A percentile compares a stretch with the other conserved stretches of the same genome.
Evolutionary conservation across 1,139 yeast species (phyloP).

Genomic region (Diutina catenulata): DNA sequence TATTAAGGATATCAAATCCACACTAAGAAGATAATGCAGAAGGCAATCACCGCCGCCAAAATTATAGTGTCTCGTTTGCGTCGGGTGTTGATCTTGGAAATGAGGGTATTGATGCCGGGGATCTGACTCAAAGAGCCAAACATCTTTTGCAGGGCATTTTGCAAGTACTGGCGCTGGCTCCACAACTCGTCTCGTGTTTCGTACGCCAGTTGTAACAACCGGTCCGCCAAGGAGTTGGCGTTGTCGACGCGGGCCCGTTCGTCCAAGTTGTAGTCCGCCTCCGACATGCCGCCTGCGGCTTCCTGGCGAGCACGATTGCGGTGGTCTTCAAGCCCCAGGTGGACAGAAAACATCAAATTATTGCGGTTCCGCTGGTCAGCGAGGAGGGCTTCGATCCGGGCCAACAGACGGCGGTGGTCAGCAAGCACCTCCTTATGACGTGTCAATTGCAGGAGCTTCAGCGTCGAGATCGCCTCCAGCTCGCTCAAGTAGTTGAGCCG

Average conservation of each 20-base stretch:
- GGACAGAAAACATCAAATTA: conserved; percentile 63
- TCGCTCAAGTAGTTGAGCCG: conserved; percentile 36
- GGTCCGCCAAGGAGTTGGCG: conserved; percentile 68
- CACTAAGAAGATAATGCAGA: conserved; percentile 54
- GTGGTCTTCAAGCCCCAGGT: conserved; percentile 62
- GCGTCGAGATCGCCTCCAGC: conserved; percentile 41
- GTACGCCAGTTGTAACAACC: conserved; percentile 71
- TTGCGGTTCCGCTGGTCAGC: conserved; percentile 66
- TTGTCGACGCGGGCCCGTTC: conserved; percentile 67
- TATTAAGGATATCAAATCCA: too few relatives aligned
- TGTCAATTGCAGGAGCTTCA: conserved; percentile 70
- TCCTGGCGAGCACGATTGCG: conserved; percentile 23
- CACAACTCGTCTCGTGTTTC: conserved; percentile 78
- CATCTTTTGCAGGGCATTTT: conserved; percentile 54
- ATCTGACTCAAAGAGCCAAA: conserved; percentile 50
- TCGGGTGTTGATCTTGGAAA: conserved; percentile 75
- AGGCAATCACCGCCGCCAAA: conserved; percentile 61
- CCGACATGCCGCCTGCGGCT: conserved; percentile 26
- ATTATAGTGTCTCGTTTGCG: conserved; percentile 81
- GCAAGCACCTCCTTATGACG: conserved; percentile 69
- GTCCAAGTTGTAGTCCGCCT: conserved; percentile 59
- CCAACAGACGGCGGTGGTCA: conserved; percentile 58
- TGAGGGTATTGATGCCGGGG: conserved; percentile 74
- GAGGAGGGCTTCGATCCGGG: conserved; percentile 46
- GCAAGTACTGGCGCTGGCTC: conserved; percentile 56